Evolutionary conservation across 1,139 yeast species (phyloP).

Genomic region (Cylindricascospora bacillispora): DNA sequence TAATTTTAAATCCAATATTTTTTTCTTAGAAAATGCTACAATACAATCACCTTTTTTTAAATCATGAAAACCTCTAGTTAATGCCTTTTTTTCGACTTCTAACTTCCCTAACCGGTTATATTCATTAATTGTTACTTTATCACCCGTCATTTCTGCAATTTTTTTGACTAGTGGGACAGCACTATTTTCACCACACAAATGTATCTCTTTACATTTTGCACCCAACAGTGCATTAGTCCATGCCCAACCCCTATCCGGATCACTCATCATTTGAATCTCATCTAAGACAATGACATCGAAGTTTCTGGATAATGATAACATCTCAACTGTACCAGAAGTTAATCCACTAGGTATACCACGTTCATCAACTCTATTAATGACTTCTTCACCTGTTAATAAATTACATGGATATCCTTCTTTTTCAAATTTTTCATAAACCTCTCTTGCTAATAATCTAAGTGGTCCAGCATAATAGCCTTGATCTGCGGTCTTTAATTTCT

Average conservation of each 20-base stretch:
- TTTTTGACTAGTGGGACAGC: conserved; percentile 53
- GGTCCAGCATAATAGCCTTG: conserved; percentile 97
- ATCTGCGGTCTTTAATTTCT: conserved; percentile 49
- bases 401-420: conserved; percentile 59
- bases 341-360: conserved; percentile 60
- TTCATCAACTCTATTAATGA: conserved; percentile 54
- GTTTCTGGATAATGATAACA: conserved; percentile 56
- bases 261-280: conserved; percentile 92
- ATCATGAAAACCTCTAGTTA: conserved; percentile 26
- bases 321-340: conserved; percentile 86
- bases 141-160: conserved; percentile 62
- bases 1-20: conserved; percentile 53
- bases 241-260: conserved; percentile 72
- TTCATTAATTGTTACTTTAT: conserved; percentile 50
- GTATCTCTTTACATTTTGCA: conserved; percentile 73
- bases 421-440: conserved; percentile 72
- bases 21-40: conserved; percentile 70
- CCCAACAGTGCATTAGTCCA: conserved; percentile 93
- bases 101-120: conserved; percentile 71
- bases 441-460: conserved; percentile 76
- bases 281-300: conserved; percentile 87
- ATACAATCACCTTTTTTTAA: conserved; percentile 73
- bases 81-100: conserved; percentile 36
- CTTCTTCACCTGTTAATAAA: conserved; percentile 87
- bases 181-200: conserved; percentile 86